Base-by-base conservation (phyloP, 192 early-diverging fungal genomes). In the Coemansia sp. region DNA sequence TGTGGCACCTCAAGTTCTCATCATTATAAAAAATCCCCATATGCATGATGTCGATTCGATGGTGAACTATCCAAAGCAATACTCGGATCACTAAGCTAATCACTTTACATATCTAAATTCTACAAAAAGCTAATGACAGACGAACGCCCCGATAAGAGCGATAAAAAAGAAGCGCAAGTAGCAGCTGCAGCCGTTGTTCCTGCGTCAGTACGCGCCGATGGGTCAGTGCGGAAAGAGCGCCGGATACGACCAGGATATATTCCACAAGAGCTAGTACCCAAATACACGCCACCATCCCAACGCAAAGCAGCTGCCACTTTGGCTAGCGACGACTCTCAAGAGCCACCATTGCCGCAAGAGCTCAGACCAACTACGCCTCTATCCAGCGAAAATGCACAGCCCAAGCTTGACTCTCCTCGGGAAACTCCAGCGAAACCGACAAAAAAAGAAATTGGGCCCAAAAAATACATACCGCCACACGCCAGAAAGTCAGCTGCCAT, bases 211-310 rank as follows among this genome's bases (percentile, higher is more conserved):
- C 58, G 78, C 5, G 69, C 72, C 0, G 69, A 80, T 55, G 78
- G 78, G 22, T 53, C 72, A 11, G 27, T 71, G n/a, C 69, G 78
- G 18, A 74, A 68, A 20, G 68, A 66, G 24, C 72, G 78, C 5
- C 50, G 41, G 39, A 74, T 80, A 29, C 69, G 73, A 9, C 60
- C 69, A 3, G 78, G 78, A 0, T 80, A 72, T 22, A 43, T 74
- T 33, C 62, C 65, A 4, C 66, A 43, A 15, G 78, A 80, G 65
- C 57, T 60, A 0, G 38, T 43, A 6, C 66, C 40, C 2, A 58
- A 46, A 36, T 80, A 80, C 58, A 15, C 39, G 27, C 62, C 78
- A 10, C 78, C 78, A 18, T 47, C 78, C 3, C 72, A 50, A 13
- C 53, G 49, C n/a, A 49, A 40, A 62, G 29, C 31, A 61, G 29